Evolutionary conservation across 345 rosid species (phyloP).

Genomic region (Draba incana): DNA sequence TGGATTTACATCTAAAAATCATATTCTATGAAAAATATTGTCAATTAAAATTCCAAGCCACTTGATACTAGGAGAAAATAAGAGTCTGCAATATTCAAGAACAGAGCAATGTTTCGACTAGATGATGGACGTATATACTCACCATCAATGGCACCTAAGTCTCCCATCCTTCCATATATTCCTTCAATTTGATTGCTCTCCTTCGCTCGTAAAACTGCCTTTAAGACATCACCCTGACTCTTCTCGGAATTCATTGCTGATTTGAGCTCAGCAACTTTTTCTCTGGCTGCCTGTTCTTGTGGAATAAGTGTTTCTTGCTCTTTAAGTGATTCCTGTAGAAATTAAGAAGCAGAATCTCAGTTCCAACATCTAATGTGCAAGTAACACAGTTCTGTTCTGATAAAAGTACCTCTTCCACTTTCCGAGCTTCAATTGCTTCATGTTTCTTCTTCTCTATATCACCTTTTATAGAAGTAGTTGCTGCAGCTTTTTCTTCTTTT

Average conservation of each 20-base stretch:
- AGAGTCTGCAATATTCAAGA: constrained; percentile 1
- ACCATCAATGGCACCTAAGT: constrained; percentile 99
- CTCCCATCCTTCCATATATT: constrained; percentile 96
- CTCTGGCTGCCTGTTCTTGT: constrained; percentile 89
- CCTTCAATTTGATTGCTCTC: constrained; percentile 83
- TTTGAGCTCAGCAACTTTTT: constrained; percentile 84
- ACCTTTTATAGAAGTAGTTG: constrained; percentile 49
- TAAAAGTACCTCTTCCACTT: constrained; percentile 66
- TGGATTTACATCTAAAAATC: background rate
- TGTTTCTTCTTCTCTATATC: constrained; percentile 63
- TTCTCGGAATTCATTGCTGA: constrained; percentile 79
- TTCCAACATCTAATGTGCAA: constrained; percentile 24
- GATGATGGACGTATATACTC: constrained; percentile 37
- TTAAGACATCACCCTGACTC: constrained; percentile 91
- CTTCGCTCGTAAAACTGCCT: constrained; percentile 83
- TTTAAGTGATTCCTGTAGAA: constrained; percentile 70
- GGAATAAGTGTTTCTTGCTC: constrained; percentile 85
- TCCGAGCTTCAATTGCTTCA: constrained; percentile 72
- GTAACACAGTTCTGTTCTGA: constrained; percentile 32
- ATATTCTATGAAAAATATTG: constrained; percentile 2
- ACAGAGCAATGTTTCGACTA: constrained; percentile 9
- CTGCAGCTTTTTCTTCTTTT: constrained; percentile 53
- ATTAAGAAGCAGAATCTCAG: constrained; percentile 28
- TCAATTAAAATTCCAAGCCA: background rate
- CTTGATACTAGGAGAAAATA: constrained; percentile 17